phyloP scores from a whole-genome alignment of 768 basidiomycete species.

The Termitomyces eurrhizus region DNA sequence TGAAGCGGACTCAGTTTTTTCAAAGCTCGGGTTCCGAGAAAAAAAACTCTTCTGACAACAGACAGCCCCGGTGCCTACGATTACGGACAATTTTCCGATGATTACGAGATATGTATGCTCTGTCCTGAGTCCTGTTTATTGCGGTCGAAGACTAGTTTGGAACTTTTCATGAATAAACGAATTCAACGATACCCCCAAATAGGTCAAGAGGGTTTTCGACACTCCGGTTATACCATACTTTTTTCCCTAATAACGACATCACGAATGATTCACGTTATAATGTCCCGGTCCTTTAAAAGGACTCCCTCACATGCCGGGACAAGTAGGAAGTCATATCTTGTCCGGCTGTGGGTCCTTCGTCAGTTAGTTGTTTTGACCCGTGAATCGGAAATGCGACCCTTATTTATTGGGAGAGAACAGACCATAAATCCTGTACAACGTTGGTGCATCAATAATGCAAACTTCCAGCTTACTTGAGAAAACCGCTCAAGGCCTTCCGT shows the following conservation, averaged over 20 bases:
- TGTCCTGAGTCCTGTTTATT: background rate
- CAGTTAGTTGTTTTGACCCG: background rate
- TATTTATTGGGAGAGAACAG: background rate
- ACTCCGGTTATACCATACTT: background rate
- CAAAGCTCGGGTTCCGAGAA: background rate
- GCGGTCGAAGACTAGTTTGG: background rate
- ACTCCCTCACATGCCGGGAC: too few species aligned
- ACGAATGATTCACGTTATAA: background rate
- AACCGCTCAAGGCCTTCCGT: background rate
- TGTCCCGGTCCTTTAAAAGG: background rate
- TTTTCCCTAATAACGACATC: background rate
- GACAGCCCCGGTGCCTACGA: background rate
- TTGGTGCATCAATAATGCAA: background rate
- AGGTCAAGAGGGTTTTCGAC: background rate
- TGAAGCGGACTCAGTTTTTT: background rate
- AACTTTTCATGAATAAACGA: background rate
- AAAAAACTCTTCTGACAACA: background rate
- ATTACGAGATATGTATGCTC: background rate
- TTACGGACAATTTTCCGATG: background rate
- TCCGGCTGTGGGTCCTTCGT: background rate
- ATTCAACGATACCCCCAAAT: background rate
- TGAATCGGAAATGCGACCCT: background rate
- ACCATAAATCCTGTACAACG: background rate
- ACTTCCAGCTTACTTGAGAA: background rate
- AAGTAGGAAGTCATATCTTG: background rate